phyloP scores from a whole-genome alignment of 305 asterid genomes.

The Rubia tinctorum region DNA sequence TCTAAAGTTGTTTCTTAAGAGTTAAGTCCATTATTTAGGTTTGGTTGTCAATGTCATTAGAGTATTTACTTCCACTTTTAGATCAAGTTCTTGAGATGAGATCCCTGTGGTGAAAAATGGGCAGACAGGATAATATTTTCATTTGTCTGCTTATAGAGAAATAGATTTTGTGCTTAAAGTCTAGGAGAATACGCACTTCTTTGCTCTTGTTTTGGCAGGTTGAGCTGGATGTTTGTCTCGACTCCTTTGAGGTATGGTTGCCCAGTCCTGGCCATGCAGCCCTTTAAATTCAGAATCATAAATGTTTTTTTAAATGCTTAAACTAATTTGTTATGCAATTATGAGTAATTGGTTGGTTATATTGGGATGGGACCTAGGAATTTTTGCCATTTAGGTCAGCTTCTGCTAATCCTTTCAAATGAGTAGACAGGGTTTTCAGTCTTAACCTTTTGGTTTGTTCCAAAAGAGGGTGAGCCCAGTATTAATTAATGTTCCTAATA shows the following conservation, averaged over 20 bases:
- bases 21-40: neutral
- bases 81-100: neutral
- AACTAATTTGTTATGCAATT: neutral
- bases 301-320: neutral
- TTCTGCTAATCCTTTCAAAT: slow-evolving; percentile 5
- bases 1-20: neutral
- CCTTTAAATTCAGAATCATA: neutral
- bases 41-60: neutral
- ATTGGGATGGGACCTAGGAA: neutral
- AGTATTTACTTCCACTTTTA: slow-evolving; percentile 5
- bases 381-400: neutral
- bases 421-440: slow-evolving; percentile 5
- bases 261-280: neutral
- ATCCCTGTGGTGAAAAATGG: neutral
- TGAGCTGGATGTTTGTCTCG: neutral
- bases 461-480: neutral
- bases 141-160: slow-evolving; percentile 7
- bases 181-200: neutral
- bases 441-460: slow-evolving; percentile 10
- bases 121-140: neutral
- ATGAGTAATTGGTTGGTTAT: neutral
- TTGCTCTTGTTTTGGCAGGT: neutral
- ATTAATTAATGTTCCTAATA: neutral
- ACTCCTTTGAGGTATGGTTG: neutral
- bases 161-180: neutral